phyloP scores from a whole-genome alignment of 441 rosid genomes.

The Gossypium laxum region DNA sequence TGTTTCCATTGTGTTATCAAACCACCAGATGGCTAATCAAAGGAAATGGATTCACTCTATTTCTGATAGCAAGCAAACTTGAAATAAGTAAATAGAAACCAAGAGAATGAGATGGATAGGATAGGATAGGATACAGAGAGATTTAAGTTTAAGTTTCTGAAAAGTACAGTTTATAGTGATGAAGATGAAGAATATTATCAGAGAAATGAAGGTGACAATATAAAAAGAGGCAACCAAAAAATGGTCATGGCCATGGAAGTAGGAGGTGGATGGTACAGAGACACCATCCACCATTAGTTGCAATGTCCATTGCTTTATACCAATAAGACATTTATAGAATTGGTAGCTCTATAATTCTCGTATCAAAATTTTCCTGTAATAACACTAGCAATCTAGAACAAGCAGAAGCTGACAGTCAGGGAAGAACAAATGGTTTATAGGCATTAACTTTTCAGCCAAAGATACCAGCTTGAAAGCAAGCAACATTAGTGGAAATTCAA shows the following conservation, averaged over 20 bases:
- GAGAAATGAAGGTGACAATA: background rate
- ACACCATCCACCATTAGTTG: constrained; percentile 15
- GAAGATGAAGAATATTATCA: background rate
- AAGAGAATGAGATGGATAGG: background rate
- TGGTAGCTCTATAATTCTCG: background rate
- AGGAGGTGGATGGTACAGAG: constrained; percentile 10
- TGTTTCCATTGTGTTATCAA: constrained; percentile 4
- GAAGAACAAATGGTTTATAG: background rate
- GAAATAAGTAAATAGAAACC: background rate
- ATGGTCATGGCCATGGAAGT: background rate
- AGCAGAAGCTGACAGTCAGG: constrained; percentile 7
- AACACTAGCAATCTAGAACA: constrained; percentile 7
- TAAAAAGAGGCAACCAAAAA: background rate
- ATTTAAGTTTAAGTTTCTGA: background rate
- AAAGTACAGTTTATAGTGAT: background rate
- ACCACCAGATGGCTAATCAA: background rate
- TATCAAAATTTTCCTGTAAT: background rate
- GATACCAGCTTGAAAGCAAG: constrained; percentile 5
- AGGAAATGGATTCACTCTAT: background rate
- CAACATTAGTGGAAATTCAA: background rate
- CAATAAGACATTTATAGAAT: constrained; percentile 10
- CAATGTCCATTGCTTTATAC: constrained; percentile 10
- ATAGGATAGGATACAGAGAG: background rate
- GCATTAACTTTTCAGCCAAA: background rate
- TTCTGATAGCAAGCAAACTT: background rate